Conservation (phyloP, 1,284 basidiomycete species). For the Ustilago crameri region DNA sequence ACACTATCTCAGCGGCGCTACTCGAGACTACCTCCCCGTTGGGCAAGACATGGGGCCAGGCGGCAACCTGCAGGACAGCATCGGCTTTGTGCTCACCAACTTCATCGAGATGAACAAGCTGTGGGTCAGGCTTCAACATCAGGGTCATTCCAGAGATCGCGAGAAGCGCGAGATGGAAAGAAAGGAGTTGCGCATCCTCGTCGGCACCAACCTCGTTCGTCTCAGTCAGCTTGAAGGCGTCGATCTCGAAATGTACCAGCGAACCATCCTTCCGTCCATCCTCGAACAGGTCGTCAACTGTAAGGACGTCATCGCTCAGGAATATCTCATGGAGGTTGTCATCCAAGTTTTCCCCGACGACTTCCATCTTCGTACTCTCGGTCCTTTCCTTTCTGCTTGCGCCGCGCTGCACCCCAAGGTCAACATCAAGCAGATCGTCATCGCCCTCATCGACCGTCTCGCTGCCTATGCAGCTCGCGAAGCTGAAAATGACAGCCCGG, state of each 20-base stretch:
- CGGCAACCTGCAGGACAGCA: conserved; percentile 65
- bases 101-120: conserved; percentile 69
- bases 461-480: conserved; percentile 66
- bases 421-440: conserved; percentile 68
- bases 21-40: conserved; percentile 65
- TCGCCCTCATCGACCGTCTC: conserved; percentile 65
- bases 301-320: conserved; percentile 68
- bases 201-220: conserved; percentile 68
- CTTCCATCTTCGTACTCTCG: conserved; percentile 66
- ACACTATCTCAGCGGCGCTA: conserved; percentile 67
- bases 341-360: conserved; percentile 69
- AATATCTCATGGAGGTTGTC: conserved; percentile 68
- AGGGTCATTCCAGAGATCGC: conserved; percentile 66
- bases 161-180: conserved; percentile 67
- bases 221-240: conserved; percentile 67
- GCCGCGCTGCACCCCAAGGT: conserved; percentile 67
- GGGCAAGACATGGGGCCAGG: conserved; percentile 61
- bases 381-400: conserved; percentile 65
- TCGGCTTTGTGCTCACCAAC: conserved; percentile 67
- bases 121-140: conserved; percentile 68
- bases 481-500: conserved; percentile 65
- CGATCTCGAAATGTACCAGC: conserved; percentile 63
- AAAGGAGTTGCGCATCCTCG: conserved; percentile 65
- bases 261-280: conserved; percentile 63
- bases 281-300: conserved; percentile 68